Conservation (phyloP, 2,329 filamentous ascomycete species). For the Claviceps monticola region DNA sequence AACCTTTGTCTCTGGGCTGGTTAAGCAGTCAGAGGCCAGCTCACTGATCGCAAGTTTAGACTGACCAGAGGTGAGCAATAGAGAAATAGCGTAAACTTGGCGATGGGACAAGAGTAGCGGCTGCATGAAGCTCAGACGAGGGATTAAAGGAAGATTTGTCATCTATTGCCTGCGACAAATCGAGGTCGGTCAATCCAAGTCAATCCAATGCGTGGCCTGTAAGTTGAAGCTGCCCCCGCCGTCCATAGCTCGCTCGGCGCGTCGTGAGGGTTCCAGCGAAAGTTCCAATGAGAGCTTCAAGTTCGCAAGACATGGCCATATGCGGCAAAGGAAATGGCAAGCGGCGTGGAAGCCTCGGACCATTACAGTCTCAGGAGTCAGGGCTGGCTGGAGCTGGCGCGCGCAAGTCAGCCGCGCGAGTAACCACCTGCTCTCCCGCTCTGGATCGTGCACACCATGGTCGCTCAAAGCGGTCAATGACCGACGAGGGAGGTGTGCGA, state of each 20-base stretch:
- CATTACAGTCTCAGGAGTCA: background rate
- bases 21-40: no score
- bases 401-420: background rate
- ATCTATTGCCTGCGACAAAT: background rate
- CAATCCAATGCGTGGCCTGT: background rate
- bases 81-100: no score
- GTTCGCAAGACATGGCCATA: background rate
- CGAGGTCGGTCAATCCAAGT: background rate
- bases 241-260: background rate
- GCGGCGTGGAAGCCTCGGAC: background rate
- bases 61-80: no score
- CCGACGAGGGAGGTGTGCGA: background rate
- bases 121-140: background rate
- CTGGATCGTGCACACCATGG: background rate
- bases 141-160: background rate
- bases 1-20: no score
- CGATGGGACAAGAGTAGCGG: no score
- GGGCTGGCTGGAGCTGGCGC: background rate
- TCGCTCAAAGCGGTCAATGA: constrained; percentile 1
- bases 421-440: background rate
- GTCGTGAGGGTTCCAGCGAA: background rate
- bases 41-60: no score
- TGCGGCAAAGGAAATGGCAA: background rate
- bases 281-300: background rate
- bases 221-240: background rate